These are phyloP conservation scores for Monosporascus sp. DNA, from an alignment of 2,329 filamentous ascomycete genomes.

Conservation along the genomic window DNA sequence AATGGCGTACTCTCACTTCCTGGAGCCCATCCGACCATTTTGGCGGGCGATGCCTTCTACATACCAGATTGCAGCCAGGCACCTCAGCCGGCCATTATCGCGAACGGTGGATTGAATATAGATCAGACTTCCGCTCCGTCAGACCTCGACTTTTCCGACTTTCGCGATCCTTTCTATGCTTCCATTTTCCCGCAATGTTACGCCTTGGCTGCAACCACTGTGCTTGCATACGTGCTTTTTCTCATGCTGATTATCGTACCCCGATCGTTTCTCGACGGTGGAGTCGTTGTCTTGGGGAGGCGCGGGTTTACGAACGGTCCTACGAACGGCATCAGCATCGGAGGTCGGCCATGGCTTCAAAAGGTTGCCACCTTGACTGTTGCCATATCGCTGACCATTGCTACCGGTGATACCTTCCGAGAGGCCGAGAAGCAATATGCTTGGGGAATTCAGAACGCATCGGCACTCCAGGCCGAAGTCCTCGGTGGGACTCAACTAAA, in stretches of 20 bases:
- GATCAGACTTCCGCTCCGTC: slow-evolving; percentile 31
- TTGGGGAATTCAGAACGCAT: slow-evolving; percentile 74
- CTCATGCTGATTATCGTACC: slow-evolving; percentile 93
- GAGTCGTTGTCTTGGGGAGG: slow-evolving; percentile 73
- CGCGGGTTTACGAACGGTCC: slow-evolving; percentile 83
- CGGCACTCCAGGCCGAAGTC: slow-evolving; percentile 69
- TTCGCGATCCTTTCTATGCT: slow-evolving; percentile 85
- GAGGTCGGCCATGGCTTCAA: slow-evolving; percentile 90
- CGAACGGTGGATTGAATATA: slow-evolving; percentile 35
- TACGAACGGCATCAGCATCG: slow-evolving; percentile 74
- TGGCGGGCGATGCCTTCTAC: slow-evolving; percentile 56
- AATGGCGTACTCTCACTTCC: slow-evolving; percentile 45
- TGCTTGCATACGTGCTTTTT: slow-evolving; percentile 86
- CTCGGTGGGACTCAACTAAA: slow-evolving; percentile 82
- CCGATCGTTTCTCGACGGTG: slow-evolving; percentile 86
- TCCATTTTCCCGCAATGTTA: slow-evolving; percentile 92
- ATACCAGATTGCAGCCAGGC: slow-evolving; percentile 49
- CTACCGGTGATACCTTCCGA: slow-evolving; percentile 83
- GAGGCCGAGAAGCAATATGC: slow-evolving; percentile 80
- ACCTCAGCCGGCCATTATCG: slow-evolving; percentile 35
- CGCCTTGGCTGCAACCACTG: slow-evolving; percentile 84
- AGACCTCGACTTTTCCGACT: slow-evolving; percentile 53
- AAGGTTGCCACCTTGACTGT: slow-evolving; percentile 72
- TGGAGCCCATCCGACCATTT: slow-evolving; percentile 50
- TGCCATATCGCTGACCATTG: slow-evolving; percentile 84